Conservation (phyloP, 2,329 filamentous ascomycete species). For the Clonostachys rhizophaga region DNA sequence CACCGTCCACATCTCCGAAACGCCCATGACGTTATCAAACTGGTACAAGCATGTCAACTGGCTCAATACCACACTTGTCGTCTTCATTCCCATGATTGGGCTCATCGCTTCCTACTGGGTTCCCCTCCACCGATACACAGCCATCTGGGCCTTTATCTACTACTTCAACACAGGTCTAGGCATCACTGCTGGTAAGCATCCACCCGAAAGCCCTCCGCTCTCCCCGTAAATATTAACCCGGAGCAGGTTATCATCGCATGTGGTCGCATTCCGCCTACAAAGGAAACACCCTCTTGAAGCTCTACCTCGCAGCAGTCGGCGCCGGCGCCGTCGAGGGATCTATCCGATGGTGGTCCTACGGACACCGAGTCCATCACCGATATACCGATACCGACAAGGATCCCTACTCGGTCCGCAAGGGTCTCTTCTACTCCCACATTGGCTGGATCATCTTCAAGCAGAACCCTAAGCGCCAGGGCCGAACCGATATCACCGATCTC, state of each 20-base stretch:
- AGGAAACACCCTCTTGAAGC: conserved; percentile 68
- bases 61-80: conserved; percentile 80
- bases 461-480: conserved; percentile 83
- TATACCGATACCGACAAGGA: conserved; percentile 93
- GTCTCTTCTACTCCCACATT: conserved; percentile 73
- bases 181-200: conserved; percentile 64
- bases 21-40: conserved; percentile 74
- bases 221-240: neutral
- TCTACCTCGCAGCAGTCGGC: conserved; percentile 78
- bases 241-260: conserved; percentile 53
- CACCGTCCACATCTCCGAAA: conserved; percentile 84
- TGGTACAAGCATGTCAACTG: conserved; percentile 94
- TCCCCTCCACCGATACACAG: conserved; percentile 66
- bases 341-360: conserved; percentile 84
- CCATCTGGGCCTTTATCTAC: conserved; percentile 69
- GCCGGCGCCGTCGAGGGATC: conserved; percentile 83
- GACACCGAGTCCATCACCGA: conserved; percentile 83
- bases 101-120: conserved; percentile 74
- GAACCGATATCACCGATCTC: conserved; percentile 82
- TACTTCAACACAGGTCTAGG: conserved; percentile 83
- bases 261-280: conserved; percentile 87
- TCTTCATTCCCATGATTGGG: conserved; percentile 71
- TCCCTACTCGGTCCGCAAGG: conserved; percentile 87
- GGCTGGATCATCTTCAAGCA: conserved; percentile 95
- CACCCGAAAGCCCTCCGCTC: conserved; percentile 2